Conservation (phyloP, 805 yeast species). For the Zygoascus flipseniorum region DNA sequence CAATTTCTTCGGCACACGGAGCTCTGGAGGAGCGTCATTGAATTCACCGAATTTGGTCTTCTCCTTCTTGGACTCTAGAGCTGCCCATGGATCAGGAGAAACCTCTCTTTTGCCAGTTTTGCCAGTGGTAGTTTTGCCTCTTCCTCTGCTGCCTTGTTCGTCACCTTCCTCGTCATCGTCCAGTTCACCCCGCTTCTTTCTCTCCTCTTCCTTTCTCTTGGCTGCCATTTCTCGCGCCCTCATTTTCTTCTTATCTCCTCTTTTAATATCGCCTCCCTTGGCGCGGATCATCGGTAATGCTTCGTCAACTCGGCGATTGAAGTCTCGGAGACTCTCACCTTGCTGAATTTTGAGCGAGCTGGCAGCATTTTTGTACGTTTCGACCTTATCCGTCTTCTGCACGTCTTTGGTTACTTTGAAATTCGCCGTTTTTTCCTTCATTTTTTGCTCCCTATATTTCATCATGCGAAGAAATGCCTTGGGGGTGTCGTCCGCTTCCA, state of each 20-base stretch:
- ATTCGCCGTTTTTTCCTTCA: neutral
- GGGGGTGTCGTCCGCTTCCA: constrained; percentile 28
- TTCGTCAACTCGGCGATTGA: constrained; percentile 32
- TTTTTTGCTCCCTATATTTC: constrained; percentile 11
- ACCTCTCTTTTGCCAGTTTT: constrained; percentile 20
- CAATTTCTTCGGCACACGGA: constrained; percentile 25
- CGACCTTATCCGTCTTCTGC: constrained; percentile 1
- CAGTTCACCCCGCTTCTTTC: constrained; percentile 17
- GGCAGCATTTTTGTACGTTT: neutral
- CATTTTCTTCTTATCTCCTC: constrained; percentile 20
- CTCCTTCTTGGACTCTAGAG: constrained; percentile 20
- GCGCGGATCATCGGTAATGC: constrained; percentile 33
- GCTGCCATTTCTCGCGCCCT: constrained; percentile 18
- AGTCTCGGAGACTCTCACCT: constrained; percentile 33
- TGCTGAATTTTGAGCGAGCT: constrained; percentile 19
- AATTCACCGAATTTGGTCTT: constrained; percentile 34
- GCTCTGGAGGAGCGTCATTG: constrained; percentile 34
- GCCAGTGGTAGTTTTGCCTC: neutral
- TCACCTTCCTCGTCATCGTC: constrained; percentile 8
- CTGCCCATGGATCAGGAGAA: constrained; percentile 39
- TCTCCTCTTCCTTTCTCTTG: constrained; percentile 19
- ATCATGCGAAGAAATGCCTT: constrained; percentile 25
- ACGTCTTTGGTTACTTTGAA: neutral
- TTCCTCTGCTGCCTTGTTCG: neutral
- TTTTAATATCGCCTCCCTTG: constrained; percentile 25